A percentile compares a stretch with the other conserved stretches of the same genome.
phyloP scores from a whole-genome alignment of 1,139 yeast species.

The Eremothecium coryli region DNA sequence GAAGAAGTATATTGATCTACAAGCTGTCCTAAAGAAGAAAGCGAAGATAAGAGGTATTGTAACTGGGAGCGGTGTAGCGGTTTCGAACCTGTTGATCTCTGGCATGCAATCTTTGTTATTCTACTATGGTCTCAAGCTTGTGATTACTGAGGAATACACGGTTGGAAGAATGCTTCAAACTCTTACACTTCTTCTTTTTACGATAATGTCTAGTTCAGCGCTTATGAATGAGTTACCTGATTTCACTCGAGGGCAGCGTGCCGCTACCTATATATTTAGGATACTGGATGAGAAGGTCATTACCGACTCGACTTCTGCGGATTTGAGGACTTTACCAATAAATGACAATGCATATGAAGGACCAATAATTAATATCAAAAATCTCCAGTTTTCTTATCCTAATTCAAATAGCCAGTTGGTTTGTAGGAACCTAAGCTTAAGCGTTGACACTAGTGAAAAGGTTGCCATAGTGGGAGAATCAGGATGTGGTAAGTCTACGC shows the following conservation, averaged over 20 bases:
- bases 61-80: slow-evolving; percentile 52
- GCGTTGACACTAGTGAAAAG: slow-evolving; percentile 38
- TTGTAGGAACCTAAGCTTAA: slow-evolving; percentile 36
- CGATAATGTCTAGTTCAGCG: slow-evolving; percentile 54
- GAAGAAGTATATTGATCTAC: slow-evolving; percentile 30
- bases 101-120: slow-evolving; percentile 61
- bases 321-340: slow-evolving; percentile 17
- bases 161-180: slow-evolving; percentile 56
- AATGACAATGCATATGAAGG: slow-evolving; percentile 14
- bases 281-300: slow-evolving; percentile 32
- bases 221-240: slow-evolving; percentile 63
- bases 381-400: slow-evolving; percentile 45
- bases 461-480: slow-evolving; percentile 66
- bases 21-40: slow-evolving; percentile 27
- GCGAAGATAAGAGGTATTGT: slow-evolving; percentile 44
- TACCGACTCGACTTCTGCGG: slow-evolving; percentile 25
- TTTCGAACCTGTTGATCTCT: slow-evolving; percentile 45
- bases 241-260: slow-evolving; percentile 66
- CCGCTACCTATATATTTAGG: slow-evolving; percentile 46
- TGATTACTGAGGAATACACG: slow-evolving; percentile 47
- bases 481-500: slow-evolving; percentile 75
- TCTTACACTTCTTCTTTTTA: slow-evolving; percentile 61
- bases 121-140: slow-evolving; percentile 67
- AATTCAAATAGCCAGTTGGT: slow-evolving; percentile 24
- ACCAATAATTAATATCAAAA: slow-evolving; percentile 34